Evolutionary conservation across 768 basidiomycete species (phyloP).

Genomic region (Sarcomyxa edulis): DNA sequence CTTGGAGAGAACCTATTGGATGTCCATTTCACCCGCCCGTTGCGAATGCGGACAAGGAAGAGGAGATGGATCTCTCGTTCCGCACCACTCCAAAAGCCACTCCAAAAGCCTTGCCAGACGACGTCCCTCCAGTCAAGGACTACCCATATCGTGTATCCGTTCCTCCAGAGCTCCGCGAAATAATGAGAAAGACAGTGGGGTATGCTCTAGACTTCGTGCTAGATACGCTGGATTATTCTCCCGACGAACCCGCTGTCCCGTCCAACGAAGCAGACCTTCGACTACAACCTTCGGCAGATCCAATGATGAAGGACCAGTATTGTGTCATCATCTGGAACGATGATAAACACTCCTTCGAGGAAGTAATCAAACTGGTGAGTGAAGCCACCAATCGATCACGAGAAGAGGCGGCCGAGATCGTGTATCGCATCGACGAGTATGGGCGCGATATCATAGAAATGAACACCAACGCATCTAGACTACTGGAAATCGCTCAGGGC

Average conservation of each 20-base stretch:
- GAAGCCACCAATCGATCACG: constrained; percentile 48
- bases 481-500: constrained; percentile 75
- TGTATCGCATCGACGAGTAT: constrained; percentile 63
- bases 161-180: constrained; percentile 66
- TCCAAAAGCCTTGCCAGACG: constrained; percentile 34
- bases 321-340: constrained; percentile 93
- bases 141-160: constrained; percentile 52
- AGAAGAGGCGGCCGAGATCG: constrained; percentile 53
- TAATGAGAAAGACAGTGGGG: constrained; percentile 66
- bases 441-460: constrained; percentile 85
- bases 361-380: constrained; percentile 71
- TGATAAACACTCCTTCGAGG: constrained; percentile 92
- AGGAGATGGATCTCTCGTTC: constrained; percentile 6
- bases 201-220: constrained; percentile 82
- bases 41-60: constrained; percentile 15
- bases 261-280: constrained; percentile 63
- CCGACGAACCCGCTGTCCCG: constrained; percentile 71
- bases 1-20: constrained; percentile 65
- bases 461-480: constrained; percentile 41
- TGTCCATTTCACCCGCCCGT: constrained; percentile 75
- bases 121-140: constrained; percentile 56
- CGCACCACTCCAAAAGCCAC: constrained; percentile 36
- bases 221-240: constrained; percentile 77
- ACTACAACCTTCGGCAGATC: constrained; percentile 70
- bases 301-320: constrained; percentile 74